phyloP scores from a whole-genome alignment of 2,329 filamentous ascomycete species.

The Xenoacremonium recifei region DNA sequence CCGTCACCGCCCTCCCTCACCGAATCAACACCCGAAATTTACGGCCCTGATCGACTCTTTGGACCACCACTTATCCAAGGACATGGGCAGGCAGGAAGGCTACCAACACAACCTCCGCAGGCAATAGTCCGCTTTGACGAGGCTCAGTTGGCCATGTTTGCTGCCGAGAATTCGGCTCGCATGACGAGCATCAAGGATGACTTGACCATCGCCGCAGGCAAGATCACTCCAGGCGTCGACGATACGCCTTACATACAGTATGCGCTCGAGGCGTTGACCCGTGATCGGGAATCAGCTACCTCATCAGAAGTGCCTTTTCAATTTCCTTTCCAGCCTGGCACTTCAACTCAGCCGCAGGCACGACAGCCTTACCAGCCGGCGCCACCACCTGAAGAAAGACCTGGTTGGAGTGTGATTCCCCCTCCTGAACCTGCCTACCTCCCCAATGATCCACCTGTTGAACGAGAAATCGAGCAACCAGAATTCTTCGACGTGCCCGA shows the following conservation, averaged over 20 bases:
- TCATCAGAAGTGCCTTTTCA: conserved; percentile 33
- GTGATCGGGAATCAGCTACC: conserved; percentile 35
- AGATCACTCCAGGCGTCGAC: conserved; percentile 74
- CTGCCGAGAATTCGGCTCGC: conserved; percentile 30
- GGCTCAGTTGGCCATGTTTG: conserved; percentile 38
- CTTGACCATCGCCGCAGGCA: conserved; percentile 47
- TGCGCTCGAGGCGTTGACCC: conserved; percentile 82
- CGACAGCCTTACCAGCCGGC: conserved; percentile 16
- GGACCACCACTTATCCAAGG: conserved; percentile 27
- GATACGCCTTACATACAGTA: conserved; percentile 87
- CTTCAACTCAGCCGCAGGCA: conserved; percentile 17
- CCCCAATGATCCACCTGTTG: conserved; percentile 24
- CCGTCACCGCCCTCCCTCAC: conserved; percentile 39
- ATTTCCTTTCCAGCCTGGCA: too few relatives aligned
- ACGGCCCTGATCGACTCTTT: conserved; percentile 43
- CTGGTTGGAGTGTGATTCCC: too few relatives aligned
- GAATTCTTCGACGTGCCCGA: conserved; percentile 6
- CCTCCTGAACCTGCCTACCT: conserved; percentile 27
- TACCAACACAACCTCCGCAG: conserved; percentile 1
- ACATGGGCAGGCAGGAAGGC: conserved; percentile 11
- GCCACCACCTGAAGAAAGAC: too few relatives aligned
- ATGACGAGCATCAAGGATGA: conserved; percentile 50
- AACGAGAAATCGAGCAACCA: conserved; percentile 3
- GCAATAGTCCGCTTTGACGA: conserved; percentile 39
- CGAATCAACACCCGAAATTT: conserved; percentile 39